Evolutionary conservation across 495 filamentous ascomycete genomes (phyloP).

Genomic region (Daldinia caldariorum): DNA sequence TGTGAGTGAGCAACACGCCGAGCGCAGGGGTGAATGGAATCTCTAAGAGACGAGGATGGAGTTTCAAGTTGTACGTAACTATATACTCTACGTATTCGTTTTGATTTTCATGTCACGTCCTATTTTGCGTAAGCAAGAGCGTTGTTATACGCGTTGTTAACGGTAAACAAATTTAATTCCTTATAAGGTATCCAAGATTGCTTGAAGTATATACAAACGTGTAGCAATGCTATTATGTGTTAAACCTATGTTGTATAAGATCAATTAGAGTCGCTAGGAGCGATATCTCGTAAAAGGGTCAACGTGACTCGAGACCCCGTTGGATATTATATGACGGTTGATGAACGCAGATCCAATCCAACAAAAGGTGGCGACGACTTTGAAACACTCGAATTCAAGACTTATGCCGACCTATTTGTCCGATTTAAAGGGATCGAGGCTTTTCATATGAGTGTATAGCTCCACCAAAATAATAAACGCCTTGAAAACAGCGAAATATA

Average conservation of each 20-base stretch:
- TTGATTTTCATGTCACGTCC: background rate
- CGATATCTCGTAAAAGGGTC: background rate
- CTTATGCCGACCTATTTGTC: background rate
- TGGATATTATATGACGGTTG: background rate
- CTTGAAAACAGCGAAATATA: constrained; percentile 21
- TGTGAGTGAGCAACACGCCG: constrained; percentile 9
- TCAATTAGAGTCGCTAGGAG: background rate
- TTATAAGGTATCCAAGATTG: constrained; percentile 17
- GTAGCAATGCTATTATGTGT: constrained; percentile 16
- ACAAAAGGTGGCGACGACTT: background rate
- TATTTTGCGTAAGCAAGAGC: background rate
- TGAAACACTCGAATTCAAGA: background rate
- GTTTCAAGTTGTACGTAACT: background rate
- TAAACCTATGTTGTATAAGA: background rate
- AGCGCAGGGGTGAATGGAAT: background rate
- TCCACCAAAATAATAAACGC: constrained; percentile 6
- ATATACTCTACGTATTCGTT: background rate
- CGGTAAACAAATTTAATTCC: background rate
- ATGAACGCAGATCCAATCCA: background rate
- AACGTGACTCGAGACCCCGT: background rate
- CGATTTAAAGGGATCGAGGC: background rate
- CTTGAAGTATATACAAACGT: constrained; percentile 29
- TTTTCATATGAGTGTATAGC: background rate
- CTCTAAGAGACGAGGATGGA: background rate
- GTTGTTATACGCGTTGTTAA: background rate